Evolutionary conservation across 441 rosid genomes (phyloP), one percentile per base, ranked within the genome.

Genomic region (Syzygium syzygioides): DNA sequence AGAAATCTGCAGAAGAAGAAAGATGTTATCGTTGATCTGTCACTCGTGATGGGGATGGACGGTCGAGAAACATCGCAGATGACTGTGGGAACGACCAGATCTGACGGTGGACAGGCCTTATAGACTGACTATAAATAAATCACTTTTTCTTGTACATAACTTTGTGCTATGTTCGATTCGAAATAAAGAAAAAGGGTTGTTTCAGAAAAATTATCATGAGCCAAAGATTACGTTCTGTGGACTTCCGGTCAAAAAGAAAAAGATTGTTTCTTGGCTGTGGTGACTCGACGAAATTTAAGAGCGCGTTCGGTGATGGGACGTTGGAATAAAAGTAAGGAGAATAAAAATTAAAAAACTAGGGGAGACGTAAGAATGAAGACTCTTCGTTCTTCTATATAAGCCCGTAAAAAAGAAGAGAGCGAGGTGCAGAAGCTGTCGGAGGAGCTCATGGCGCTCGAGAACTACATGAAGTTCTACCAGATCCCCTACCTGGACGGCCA

Each of bases 401-500:
- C 6, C 68, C 10, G 2, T 30, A 10, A 7, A 62, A 34, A 4
- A 19, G 94, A 89, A 87, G 91, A 92, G 64, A 91, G 86, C 68
- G 92, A 95, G 87, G 93, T 93, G 59, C 93, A 88, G 92, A 93
- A 90, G 87, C 90, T 94, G 60, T 92, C 97, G 8, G 96, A 96
- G 89, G 97, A 96, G 90, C 92, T 96, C 37, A 91, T 93, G 94
- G 98, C 94, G 9, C 95, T 91, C 57, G 98, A 96, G 90, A 91
- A 93, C 88, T 94, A 89, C 91, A 96, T 96, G 97, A 95, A 91
- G 91, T 93, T 95, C 64, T 96, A 95, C 92, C 94, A 96, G 91
- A 90, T 96, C 57, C 97, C 97, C 15, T 94, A 93, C 91, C 91
- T 95, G 15, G 97, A 95, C 19, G 95, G 96, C 32, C 94, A 94